A percentile compares a stretch with the other conserved stretches of the same genome.
Evolutionary conservation across 352 stramenopile species (phyloP).

Genomic region (Globisporangium echinulatum): DNA sequence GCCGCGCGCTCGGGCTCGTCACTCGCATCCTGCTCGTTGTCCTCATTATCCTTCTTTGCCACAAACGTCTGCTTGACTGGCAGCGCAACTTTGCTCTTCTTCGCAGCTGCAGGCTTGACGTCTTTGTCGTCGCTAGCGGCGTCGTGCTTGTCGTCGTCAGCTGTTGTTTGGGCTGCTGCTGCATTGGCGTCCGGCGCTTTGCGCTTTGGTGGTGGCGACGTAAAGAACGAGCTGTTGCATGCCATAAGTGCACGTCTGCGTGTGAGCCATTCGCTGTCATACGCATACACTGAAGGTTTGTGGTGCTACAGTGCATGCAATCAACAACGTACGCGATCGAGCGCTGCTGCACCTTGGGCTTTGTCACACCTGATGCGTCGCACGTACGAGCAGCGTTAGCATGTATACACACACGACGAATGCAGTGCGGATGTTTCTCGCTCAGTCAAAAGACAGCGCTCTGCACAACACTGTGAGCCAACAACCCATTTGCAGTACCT

Average conservation of each 20-base stretch:
- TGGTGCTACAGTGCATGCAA: neutral
- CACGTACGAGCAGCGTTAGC: no score
- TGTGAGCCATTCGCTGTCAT: neutral
- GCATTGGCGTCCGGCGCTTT: slow-evolving; percentile 18
- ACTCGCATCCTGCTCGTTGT: slow-evolving; percentile 8
- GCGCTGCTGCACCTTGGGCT: slow-evolving; percentile 43
- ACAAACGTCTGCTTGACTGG: slow-evolving; percentile 1
- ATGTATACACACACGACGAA: neutral
- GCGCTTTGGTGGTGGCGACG: slow-evolving; percentile 25
- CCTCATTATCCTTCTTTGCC: neutral
- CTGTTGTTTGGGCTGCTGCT: neutral
- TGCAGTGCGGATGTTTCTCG: neutral
- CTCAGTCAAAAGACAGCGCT: no score
- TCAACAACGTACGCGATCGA: slow-evolving; percentile 50
- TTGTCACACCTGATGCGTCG: slow-evolving; percentile 10
- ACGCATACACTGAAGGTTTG: neutral
- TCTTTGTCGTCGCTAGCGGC: neutral
- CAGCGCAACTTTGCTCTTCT: slow-evolving; percentile 5
- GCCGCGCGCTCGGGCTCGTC: slow-evolving; percentile 16
- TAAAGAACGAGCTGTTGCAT: slow-evolving; percentile 49
- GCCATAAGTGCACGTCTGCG: neutral
- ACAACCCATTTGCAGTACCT: neutral
- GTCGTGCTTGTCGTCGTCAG: neutral
- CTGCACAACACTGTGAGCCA: no score
- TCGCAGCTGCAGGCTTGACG: neutral